These are phyloP conservation scores for Gaeumannomyces tritici DNA, from an alignment of 2,329 filamentous ascomycete genomes.

Conservation along the genomic window DNA sequence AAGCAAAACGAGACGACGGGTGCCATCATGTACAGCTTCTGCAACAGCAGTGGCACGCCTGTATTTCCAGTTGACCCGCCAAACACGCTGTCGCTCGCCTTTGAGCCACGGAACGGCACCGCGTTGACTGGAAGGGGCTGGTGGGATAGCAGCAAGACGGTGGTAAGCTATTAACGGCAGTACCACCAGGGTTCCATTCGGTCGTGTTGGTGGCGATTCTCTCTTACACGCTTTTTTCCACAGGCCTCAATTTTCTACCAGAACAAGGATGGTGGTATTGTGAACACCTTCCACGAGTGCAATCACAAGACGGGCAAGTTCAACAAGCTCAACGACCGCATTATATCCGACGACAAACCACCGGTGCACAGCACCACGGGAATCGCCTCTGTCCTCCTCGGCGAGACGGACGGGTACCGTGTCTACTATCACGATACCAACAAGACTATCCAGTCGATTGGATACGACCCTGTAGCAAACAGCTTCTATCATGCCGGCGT, in stretches of 20 bases:
- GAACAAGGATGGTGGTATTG: conserved; percentile 15
- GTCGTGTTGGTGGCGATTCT: neutral
- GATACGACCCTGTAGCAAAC: conserved; percentile 17
- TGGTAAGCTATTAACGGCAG: conserved; percentile 19
- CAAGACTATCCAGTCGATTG: conserved; percentile 19
- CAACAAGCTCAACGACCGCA: conserved; percentile 17
- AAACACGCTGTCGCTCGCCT: conserved; percentile 15
- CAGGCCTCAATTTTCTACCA: conserved; percentile 28
- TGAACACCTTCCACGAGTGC: conserved; percentile 23
- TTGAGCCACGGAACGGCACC: conserved; percentile 21
- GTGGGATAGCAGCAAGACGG: conserved; percentile 15
- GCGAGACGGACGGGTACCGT: conserved; percentile 22
- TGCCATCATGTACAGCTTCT: conserved; percentile 24
- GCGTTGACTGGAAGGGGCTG: conserved; percentile 24
- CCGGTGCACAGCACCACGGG: conserved; percentile 19
- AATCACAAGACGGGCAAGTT: conserved; percentile 23
- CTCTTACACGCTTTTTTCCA: neutral
- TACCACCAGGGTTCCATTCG: neutral
- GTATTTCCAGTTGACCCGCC: conserved; percentile 23
- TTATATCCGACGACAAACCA: conserved; percentile 17
- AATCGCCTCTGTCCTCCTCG: conserved; percentile 21
- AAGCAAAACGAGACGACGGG: conserved; percentile 24
- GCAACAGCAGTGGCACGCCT: conserved; percentile 21
- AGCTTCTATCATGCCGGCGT: conserved; percentile 20
- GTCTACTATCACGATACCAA: conserved; percentile 26